Conservation (phyloP, 192 early-diverging fungal species). For the Backusella tarrabulga region DNA sequence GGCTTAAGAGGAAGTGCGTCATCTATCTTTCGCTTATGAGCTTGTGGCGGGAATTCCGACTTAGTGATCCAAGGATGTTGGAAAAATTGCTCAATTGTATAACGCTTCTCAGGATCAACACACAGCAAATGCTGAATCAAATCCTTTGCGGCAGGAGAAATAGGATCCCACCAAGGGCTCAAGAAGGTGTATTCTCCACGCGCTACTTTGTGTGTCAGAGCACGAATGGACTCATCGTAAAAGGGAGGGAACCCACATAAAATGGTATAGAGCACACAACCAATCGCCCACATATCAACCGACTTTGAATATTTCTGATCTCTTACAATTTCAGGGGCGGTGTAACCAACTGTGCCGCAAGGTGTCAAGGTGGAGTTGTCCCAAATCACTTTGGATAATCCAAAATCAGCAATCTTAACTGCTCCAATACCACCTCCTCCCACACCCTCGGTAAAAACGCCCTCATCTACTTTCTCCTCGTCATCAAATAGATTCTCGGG, state of each 20-base stretch:
- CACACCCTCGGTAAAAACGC: constrained; percentile 65
- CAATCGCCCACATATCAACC: constrained; percentile 87
- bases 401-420: constrained; percentile 90
- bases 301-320: constrained; percentile 77
- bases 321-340: constrained; percentile 89
- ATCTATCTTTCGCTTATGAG: not conserved
- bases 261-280: constrained; percentile 83
- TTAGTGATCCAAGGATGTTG: constrained; percentile 70
- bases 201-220: constrained; percentile 83
- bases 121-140: constrained; percentile 65
- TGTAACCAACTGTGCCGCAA: constrained; percentile 91
- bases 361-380: constrained; percentile 84
- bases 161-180: constrained; percentile 90
- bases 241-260: constrained; percentile 82
- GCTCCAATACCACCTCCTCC: constrained; percentile 83
- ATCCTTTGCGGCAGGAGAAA: constrained; percentile 73
- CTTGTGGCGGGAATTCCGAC: not conserved
- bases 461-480: constrained; percentile 72
- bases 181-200: constrained; percentile 84
- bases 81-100: constrained; percentile 81
- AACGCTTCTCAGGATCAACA: constrained; percentile 68
- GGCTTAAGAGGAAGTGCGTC: not conserved
- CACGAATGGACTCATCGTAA: constrained; percentile 76
- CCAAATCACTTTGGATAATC: constrained; percentile 84
- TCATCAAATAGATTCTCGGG: constrained; percentile 41